Evolutionary conservation across 2,329 filamentous ascomycete genomes (phyloP).

Genomic region (Cryphonectria naterciae): DNA sequence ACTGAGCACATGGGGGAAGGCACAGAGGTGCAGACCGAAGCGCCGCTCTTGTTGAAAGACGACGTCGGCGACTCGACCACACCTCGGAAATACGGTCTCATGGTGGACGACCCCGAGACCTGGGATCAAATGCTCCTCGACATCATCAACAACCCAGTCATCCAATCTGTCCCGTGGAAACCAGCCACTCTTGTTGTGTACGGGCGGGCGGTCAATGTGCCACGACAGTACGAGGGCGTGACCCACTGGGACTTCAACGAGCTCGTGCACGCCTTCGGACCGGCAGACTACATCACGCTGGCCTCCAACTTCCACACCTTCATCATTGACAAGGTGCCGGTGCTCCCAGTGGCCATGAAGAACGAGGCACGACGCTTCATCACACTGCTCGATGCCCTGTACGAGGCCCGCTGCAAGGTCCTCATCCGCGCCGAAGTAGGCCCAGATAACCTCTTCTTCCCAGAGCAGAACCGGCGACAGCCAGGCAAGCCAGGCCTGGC

Average conservation of each 20-base stretch:
- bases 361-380: constrained; percentile 83
- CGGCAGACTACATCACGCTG: constrained; percentile 82
- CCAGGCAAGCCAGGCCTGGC: not conserved
- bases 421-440: constrained; percentile 68
- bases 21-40: constrained; percentile 11
- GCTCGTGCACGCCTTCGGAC: constrained; percentile 71
- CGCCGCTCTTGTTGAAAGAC: constrained; percentile 19
- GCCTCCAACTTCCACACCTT: constrained; percentile 81
- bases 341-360: constrained; percentile 70
- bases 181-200: constrained; percentile 58
- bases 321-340: constrained; percentile 71
- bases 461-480: constrained; percentile 50
- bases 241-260: constrained; percentile 70
- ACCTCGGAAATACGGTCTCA: constrained; percentile 37
- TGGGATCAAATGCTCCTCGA: constrained; percentile 36
- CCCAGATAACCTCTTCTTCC: constrained; percentile 79
- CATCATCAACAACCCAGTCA: constrained; percentile 20
- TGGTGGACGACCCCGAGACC: constrained; percentile 32
- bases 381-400: constrained; percentile 77
- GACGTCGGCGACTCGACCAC: constrained; percentile 26
- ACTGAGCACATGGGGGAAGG: not conserved
- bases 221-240: constrained; percentile 59
- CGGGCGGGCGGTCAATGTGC: constrained; percentile 64
- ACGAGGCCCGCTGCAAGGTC: constrained; percentile 80
- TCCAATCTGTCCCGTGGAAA: constrained; percentile 43